Conservation (phyloP, 2,329 filamentous ascomycete species). For the Mollisia scopiformis region DNA sequence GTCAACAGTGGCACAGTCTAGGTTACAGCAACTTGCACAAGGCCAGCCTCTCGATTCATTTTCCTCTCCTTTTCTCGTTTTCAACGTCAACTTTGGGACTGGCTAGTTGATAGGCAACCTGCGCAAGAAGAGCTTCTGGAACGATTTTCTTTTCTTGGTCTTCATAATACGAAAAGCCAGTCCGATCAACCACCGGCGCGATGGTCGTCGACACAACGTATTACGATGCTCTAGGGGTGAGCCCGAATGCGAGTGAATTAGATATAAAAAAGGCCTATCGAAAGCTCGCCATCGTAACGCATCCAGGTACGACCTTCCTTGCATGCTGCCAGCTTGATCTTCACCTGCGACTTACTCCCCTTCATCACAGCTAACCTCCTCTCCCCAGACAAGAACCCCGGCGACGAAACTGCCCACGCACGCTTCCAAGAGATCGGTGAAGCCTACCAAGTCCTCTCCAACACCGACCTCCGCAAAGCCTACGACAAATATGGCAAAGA, state of each 20-base stretch:
- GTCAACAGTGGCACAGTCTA: not conserved
- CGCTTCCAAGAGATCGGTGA: constrained; percentile 89
- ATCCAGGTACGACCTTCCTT: constrained; percentile 45
- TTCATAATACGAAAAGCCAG: too few species aligned
- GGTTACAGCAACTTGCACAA: not conserved
- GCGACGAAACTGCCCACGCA: constrained; percentile 89
- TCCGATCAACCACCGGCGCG: not conserved
- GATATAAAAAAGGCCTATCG: constrained; percentile 98
- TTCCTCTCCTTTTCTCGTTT: not conserved
- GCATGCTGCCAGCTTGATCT: not conserved
- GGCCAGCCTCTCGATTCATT: not conserved
- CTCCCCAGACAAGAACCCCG: constrained; percentile 87
- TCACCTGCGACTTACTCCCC: not conserved
- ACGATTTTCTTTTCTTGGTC: too few species aligned
- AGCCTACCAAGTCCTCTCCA: constrained; percentile 80
- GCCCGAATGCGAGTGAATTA: constrained; percentile 82
- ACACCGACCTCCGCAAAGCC: constrained; percentile 81
- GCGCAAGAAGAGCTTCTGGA: too few species aligned
- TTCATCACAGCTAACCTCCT: not conserved
- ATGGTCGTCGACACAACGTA: constrained; percentile 33
- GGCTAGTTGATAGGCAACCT: too few species aligned
- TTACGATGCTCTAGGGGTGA: constrained; percentile 77
- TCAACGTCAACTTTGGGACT: not conserved
- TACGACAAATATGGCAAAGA: constrained; percentile 99
- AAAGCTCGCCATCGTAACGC: constrained; percentile 91